phyloP scores from a whole-genome alignment of 192 early-diverging fungal genomes.

The Linnemannia zychae region DNA sequence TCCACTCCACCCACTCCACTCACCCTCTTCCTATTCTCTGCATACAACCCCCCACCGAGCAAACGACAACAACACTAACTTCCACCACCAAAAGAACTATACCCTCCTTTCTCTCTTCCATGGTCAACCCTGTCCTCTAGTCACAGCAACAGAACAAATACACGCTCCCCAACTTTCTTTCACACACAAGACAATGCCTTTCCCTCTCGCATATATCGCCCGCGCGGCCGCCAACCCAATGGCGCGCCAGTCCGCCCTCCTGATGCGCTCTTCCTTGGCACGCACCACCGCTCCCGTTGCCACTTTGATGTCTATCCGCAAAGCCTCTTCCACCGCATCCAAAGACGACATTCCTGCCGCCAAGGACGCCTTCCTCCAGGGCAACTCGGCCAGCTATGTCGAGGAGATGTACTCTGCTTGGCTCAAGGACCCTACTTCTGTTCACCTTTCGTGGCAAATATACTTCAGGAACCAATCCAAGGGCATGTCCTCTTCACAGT shows the following conservation, averaged over 20 bases:
- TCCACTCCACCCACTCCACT: neutral
- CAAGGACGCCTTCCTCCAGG: slow-evolving; percentile 89
- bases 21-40: neutral
- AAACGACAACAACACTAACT: neutral
- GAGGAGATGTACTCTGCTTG: slow-evolving; percentile 98
- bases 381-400: slow-evolving; percentile 88
- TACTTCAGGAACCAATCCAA: slow-evolving; percentile 91
- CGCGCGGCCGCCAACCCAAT: slow-evolving; percentile 26
- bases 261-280: slow-evolving; percentile 39
- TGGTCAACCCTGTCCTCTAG: neutral
- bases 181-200: slow-evolving; percentile 33
- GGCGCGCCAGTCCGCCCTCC: slow-evolving; percentile 24
- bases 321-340: slow-evolving; percentile 29
- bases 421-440: slow-evolving; percentile 88
- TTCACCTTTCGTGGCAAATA: slow-evolving; percentile 96
- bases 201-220: slow-evolving; percentile 34
- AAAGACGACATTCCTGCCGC: slow-evolving; percentile 64
- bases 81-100: slow-evolving; percentile 1
- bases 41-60: neutral
- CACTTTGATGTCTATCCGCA: slow-evolving; percentile 42
- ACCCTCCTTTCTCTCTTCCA: neutral
- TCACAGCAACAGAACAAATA: neutral
- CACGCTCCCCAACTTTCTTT: neutral
- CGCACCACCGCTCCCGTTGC: slow-evolving; percentile 32
- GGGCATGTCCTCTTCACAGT: slow-evolving; percentile 73